Percentiles rank a stretch among this genome's conserved stretches.
These are phyloP conservation scores for Fusarium tjaetaba DNA, from an alignment of 2,329 filamentous ascomycete genomes.

Conservation along the genomic window DNA sequence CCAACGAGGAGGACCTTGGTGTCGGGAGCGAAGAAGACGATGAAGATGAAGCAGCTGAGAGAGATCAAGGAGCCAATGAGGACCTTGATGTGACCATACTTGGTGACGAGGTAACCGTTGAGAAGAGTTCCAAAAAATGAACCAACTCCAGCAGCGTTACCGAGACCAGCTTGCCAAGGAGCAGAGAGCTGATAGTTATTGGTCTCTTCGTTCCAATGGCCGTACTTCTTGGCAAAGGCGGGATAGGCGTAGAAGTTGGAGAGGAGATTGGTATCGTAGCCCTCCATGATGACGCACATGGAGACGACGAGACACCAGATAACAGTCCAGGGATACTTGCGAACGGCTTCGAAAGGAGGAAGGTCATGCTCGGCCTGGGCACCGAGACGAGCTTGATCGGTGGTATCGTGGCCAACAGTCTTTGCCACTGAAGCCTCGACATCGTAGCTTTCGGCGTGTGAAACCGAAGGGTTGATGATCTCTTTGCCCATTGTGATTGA, in stretches of 20 bases:
- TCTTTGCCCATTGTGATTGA: constrained; percentile 15
- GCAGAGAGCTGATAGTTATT: constrained; percentile 53
- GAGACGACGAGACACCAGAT: constrained; percentile 51
- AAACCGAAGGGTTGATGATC: constrained; percentile 5
- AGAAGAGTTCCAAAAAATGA: constrained; percentile 60
- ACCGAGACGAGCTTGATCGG: constrained; percentile 24
- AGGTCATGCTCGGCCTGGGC: constrained; percentile 41
- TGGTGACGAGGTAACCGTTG: constrained; percentile 58
- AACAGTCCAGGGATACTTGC: constrained; percentile 49
- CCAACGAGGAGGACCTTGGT: constrained; percentile 52
- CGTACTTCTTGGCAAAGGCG: constrained; percentile 43
- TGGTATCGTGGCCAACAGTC: constrained; percentile 4
- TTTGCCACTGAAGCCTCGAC: constrained; percentile 6
- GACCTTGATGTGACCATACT: constrained; percentile 55
- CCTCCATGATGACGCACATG: constrained; percentile 56
- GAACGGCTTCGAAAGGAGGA: constrained; percentile 42
- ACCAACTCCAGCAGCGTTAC: constrained; percentile 56
- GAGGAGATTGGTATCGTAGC: constrained; percentile 51
- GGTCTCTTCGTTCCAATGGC: constrained; percentile 40
- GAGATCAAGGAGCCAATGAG: constrained; percentile 54
- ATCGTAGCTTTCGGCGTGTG: constrained; percentile 17
- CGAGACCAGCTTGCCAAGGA: constrained; percentile 61
- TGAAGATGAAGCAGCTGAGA: constrained; percentile 56
- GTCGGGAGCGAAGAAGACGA: constrained; percentile 57
- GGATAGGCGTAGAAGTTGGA: constrained; percentile 52